Evolutionary conservation across 2,329 filamentous ascomycete genomes (phyloP), one percentile per base, ranked within the genome.

Genomic region (Sporothrix euskadiensis): DNA sequence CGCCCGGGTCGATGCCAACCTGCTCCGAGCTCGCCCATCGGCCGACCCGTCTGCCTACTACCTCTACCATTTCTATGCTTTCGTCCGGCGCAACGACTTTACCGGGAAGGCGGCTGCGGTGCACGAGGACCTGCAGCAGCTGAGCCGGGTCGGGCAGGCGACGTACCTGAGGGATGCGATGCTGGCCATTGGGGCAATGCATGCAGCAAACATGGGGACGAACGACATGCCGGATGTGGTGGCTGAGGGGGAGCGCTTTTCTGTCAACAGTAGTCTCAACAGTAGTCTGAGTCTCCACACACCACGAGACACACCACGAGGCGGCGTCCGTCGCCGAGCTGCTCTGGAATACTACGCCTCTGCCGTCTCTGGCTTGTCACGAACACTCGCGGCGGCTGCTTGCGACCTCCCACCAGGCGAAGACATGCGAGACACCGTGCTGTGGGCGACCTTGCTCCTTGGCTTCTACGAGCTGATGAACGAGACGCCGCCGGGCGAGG

Each of bases 401-500:
- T 30, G 61, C 39, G n/a, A 66, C 19, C 22, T 44, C 1, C 35
- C 41, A 3, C n/a, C 39, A 9, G 61, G 35, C 61, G 61, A 47
- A 9, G 56, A 57, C 56, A 30, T 57, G 56, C 56, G 56, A 4
- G 56, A 57, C 6, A 39, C 61, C 61, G 22, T 66, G n/a, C 61
- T 66, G 19, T 66, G 61, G 61, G 47, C 61, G 0, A 66, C 61
- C 1, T 12, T 66, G 39, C 16, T 66, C 10, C 35, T 66, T 1
- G 61, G 61, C n/a, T 66, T 66, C n/a, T 66, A 66, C n/a, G 61
- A 66, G 35, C 19, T 66, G 19, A 66, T 66, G 61, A 66, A 47
- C 61, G 61, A 66, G 19, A 16, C 26, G 5, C 56, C 61, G 3
- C 61, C 39, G 1, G 39, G 61, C 61, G 19, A 47, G 9, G 61